These are phyloP conservation scores for Priceomyces haplophilus DNA, from an alignment of 805 yeast species.

Conservation along the genomic window DNA sequence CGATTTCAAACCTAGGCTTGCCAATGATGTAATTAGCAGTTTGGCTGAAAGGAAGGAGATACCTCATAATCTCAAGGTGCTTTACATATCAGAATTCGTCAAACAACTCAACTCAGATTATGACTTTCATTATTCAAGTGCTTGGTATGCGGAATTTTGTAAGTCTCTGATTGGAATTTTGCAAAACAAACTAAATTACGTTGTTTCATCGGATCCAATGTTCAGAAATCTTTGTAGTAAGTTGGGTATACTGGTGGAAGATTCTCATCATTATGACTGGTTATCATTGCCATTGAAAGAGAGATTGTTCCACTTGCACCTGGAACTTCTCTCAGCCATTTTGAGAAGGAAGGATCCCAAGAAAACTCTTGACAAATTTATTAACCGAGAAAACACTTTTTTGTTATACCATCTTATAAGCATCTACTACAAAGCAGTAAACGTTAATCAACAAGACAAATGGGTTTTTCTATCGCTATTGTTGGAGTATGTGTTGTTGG, in stretches of 20 bases:
- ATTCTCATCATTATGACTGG: conserved; percentile 24
- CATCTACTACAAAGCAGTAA: conserved; percentile 25
- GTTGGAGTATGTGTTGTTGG: conserved; percentile 17
- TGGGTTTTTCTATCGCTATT: conserved; percentile 30
- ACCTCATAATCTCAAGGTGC: conserved; percentile 11
- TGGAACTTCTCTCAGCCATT: conserved; percentile 22
- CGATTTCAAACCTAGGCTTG: conserved; percentile 16
- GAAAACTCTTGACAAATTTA: conserved; percentile 22
- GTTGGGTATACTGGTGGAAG: conserved; percentile 26
- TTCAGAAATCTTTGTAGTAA: conserved; percentile 21
- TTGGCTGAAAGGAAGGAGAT: conserved; percentile 12
- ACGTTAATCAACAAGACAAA: conserved; percentile 16
- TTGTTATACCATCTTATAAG: conserved; percentile 28
- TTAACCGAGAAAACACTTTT: conserved; percentile 15
- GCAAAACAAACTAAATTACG: conserved; percentile 15
- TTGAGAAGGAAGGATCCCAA: conserved; percentile 17
- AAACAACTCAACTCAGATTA: conserved; percentile 24
- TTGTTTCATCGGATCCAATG: conserved; percentile 11
- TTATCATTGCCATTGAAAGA: conserved; percentile 17
- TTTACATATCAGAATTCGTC: conserved; percentile 20
- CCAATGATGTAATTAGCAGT: conserved; percentile 18
- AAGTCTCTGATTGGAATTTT: conserved; percentile 22
- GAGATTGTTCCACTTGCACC: conserved; percentile 23
- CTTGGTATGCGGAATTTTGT: conserved; percentile 30
- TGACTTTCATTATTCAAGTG: conserved; percentile 20